Evolutionary conservation across 768 basidiomycete genomes (phyloP).

Genomic region (Mycena leptocephala): DNA sequence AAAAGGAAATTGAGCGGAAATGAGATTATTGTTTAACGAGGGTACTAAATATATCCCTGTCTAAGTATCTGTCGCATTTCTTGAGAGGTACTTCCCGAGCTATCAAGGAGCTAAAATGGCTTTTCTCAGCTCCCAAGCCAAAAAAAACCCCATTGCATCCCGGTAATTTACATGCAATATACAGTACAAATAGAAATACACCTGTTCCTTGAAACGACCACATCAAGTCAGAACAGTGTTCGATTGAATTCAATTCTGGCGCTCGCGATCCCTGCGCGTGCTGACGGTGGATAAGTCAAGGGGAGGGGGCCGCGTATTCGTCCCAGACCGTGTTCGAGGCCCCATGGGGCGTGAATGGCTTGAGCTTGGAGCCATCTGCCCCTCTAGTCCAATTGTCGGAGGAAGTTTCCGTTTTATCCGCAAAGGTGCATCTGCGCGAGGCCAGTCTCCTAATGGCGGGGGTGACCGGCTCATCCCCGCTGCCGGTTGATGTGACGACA

Average conservation of each 20-base stretch:
- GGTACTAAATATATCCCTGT: no score
- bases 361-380: not conserved
- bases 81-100: no score
- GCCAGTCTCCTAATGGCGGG: constrained; percentile 35
- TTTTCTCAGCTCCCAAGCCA: no score
- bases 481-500: not conserved
- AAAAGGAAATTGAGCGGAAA: no score
- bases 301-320: constrained; percentile 11
- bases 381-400: not conserved
- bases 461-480: constrained; percentile 8
- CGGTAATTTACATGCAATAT: constrained; percentile 5
- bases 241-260: not conserved
- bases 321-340: constrained; percentile 21
- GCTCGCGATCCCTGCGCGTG: constrained; percentile 18
- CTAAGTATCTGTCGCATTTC: no score
- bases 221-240: not conserved
- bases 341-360: constrained; percentile 26
- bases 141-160: not conserved
- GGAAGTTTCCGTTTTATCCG: constrained; percentile 31
- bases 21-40: no score
- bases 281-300: constrained; percentile 6
- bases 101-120: no score
- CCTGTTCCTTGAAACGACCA: not conserved
- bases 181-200: constrained; percentile 31
- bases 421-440: constrained; percentile 29